Percentiles rank a stretch among this genome's conserved stretches.
Conservation (phyloP, 1,284 basidiomycete genomes). For the Exsudoporus floridanus region DNA sequence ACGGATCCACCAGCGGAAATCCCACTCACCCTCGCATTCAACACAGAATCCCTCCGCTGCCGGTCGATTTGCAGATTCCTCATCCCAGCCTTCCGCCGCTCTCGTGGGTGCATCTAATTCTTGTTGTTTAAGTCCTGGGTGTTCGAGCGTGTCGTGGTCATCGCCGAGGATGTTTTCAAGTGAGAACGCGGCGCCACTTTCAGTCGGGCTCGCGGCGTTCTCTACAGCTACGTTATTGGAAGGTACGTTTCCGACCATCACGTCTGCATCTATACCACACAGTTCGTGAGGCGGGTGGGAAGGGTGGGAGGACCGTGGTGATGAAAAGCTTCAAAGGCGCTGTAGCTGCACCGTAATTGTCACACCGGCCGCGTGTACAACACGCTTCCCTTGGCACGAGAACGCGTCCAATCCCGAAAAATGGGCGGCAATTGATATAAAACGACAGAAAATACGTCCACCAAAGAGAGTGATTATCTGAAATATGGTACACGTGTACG, state of each 20-base stretch:
- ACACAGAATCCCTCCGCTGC: conserved; percentile 68
- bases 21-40: conserved; percentile 73
- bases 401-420: background rate
- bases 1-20: background rate
- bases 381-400: conserved; percentile 9
- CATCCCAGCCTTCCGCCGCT: conserved; percentile 59
- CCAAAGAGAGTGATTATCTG: conserved; percentile 9
- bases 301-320: conserved; percentile 8
- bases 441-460: background rate
- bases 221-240: conserved; percentile 14
- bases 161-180: conserved; percentile 64
- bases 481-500: conserved; percentile 20
- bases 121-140: conserved; percentile 42
- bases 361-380: conserved; percentile 30
- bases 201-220: conserved; percentile 5
- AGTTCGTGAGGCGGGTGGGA: background rate
- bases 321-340: conserved; percentile 8
- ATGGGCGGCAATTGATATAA: background rate
- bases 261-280: conserved; percentile 10
- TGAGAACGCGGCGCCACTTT: conserved; percentile 43
- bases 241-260: conserved; percentile 25
- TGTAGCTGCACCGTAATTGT: conserved; percentile 6
- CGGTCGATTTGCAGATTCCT: conserved; percentile 51
- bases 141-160: conserved; percentile 59
- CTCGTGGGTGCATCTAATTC: conserved; percentile 20